Base-by-base conservation (phyloP, 2,329 filamentous ascomycete species). In the Hymenoscyphus albidus region DNA sequence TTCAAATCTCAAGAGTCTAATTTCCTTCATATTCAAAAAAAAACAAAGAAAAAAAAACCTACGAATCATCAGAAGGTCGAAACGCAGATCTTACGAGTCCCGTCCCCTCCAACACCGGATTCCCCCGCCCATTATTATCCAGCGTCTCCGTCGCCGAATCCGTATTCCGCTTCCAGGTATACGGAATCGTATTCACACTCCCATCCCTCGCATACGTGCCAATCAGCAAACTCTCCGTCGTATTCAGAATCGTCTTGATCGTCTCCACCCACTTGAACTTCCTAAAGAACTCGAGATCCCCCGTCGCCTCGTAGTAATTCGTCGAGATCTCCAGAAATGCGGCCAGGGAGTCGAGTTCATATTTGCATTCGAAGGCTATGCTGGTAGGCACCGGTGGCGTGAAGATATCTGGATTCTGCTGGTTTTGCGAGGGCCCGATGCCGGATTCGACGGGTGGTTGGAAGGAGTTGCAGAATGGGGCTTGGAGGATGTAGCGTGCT, bases 341-440 rank as follows among this genome's bases (percentile, higher is more conserved):
- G 0, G 93, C 92, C 1, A 97, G 83, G 12, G 91, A 94, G 79
- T 97, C 93, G 57, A 97, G 86, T 78, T 97, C 94, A 77, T 95
- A 97, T 77, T 97, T 97, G 83, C 94, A 97, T 77, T 97, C 94
- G 74, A 95, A 97, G 0, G 96, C 93, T 44, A 88, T 81, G 1
- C 83, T 82, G 71, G 92, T 87, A 70, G 92, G 92, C 0, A 82
- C 78, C 0, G 92, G 91, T 64, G 89, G 86, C 0, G 90, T 87
- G n/a, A 76, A 80, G 69, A 90, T 80, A 67, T 85, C 77, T 80
- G 78, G 72, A 77, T 71, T 75, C 91, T 84, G 85, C 1, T 82
- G 79, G 71, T 89, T 89, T 13, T 77, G 73, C 0, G 82, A 80
- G 1, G 88, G 83, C 1, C 77, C 72, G 40, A 94, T 82, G 2